phyloP scores from a whole-genome alignment of 2,329 filamentous ascomycete species.

The Cyphellophora europaea region DNA sequence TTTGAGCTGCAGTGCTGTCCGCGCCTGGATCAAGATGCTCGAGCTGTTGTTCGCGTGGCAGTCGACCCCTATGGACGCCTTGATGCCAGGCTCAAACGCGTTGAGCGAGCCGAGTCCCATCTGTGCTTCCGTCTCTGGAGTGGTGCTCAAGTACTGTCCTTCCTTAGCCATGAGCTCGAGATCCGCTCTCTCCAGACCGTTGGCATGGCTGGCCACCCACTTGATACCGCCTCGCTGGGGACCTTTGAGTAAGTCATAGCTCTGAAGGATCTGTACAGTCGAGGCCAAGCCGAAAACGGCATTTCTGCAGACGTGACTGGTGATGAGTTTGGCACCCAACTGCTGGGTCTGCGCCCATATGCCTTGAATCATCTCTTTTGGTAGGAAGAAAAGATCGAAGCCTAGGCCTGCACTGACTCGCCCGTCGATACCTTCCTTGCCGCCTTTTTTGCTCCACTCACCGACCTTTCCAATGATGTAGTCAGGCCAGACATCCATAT shows the following conservation, averaged over 20 bases:
- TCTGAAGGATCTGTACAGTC: slow-evolving; percentile 10
- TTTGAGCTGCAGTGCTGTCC: slow-evolving; percentile 20
- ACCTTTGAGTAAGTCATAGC: slow-evolving; percentile 29
- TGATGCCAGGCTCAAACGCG: slow-evolving; percentile 21
- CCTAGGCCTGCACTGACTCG: slow-evolving; percentile 21
- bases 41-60: slow-evolving; percentile 23
- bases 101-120: slow-evolving; percentile 34
- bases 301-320: slow-evolving; percentile 20
- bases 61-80: slow-evolving; percentile 22
- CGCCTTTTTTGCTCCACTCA: slow-evolving; percentile 9
- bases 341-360: slow-evolving; percentile 14
- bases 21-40: slow-evolving; percentile 21
- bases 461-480: slow-evolving; percentile 20
- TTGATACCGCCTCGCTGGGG: slow-evolving; percentile 18
- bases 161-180: slow-evolving; percentile 13
- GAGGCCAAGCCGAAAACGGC: slow-evolving; percentile 15
- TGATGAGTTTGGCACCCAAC: slow-evolving; percentile 19
- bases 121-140: slow-evolving; percentile 43
- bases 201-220: slow-evolving; percentile 34
- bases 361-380: slow-evolving; percentile 18
- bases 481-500: slow-evolving; percentile 15
- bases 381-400: slow-evolving; percentile 21
- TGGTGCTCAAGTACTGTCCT: slow-evolving; percentile 28
- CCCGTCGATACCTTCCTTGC: slow-evolving; percentile 16
- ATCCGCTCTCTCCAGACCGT: slow-evolving; percentile 17